Evolutionary conservation across 1,284 basidiomycete species (phyloP).

Genomic region (Gomphus sp.): DNA sequence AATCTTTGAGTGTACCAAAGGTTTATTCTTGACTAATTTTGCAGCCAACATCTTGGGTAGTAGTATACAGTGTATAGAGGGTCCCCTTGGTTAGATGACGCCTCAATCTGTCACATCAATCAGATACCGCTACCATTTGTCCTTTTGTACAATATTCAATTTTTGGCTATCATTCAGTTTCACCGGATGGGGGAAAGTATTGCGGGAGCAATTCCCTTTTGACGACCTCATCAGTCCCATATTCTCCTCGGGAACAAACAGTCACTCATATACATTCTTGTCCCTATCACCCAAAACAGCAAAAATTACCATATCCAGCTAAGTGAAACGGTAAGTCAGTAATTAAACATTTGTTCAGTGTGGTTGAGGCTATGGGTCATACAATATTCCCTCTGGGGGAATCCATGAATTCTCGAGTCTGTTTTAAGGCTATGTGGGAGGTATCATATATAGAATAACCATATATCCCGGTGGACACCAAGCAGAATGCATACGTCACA

Average conservation of each 20-base stretch:
- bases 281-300: slow-evolving; percentile 64
- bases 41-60: no score
- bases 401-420: slow-evolving; percentile 51
- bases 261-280: slow-evolving; percentile 54
- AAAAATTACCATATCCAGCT: slow-evolving; percentile 70
- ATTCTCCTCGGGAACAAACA: slow-evolving; percentile 12
- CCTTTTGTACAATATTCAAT: background rate
- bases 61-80: no score
- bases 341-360: background rate
- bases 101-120: background rate
- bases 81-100: no score
- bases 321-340: background rate
- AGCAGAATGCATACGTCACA: slow-evolving; percentile 59
- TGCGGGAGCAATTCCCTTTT: slow-evolving; percentile 46
- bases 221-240: background rate
- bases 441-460: slow-evolving; percentile 70
- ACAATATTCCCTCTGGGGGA: slow-evolving; percentile 42
- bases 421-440: slow-evolving; percentile 57
- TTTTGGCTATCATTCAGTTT: background rate
- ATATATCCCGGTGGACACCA: slow-evolving; percentile 74
- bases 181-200: slow-evolving; percentile 40
- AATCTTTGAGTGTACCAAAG: no score
- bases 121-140: background rate
- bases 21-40: no score
- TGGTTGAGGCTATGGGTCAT: slow-evolving; percentile 12